These are phyloP conservation scores for Tuber melanosporum DNA, from an alignment of 495 filamentous ascomycete species.

Conservation along the genomic window DNA sequence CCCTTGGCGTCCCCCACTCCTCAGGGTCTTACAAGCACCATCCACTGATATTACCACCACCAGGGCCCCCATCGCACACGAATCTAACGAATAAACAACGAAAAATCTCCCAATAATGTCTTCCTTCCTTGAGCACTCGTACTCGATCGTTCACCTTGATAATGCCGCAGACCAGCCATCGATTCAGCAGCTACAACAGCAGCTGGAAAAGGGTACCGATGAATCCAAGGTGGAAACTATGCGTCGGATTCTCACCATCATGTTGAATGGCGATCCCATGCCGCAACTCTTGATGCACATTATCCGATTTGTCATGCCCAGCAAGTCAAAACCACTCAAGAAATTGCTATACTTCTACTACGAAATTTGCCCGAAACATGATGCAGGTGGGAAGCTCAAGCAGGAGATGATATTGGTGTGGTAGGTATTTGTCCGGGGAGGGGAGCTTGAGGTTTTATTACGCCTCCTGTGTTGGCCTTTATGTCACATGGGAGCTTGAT, in stretches of 20 bases:
- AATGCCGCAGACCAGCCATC: slow-evolving; percentile 88
- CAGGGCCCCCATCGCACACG: background rate
- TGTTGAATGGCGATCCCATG: slow-evolving; percentile 98
- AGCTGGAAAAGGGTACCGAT: slow-evolving; percentile 95
- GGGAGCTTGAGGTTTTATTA: background rate
- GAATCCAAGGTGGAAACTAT: slow-evolving; percentile 97
- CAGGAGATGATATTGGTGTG: slow-evolving; percentile 99
- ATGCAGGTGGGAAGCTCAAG: slow-evolving; percentile 85
- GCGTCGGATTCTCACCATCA: slow-evolving; percentile 92
- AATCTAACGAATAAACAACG: slow-evolving; percentile 3
- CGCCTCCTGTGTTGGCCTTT: background rate
- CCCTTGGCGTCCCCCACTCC: slow-evolving; percentile 17
- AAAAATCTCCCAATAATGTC: slow-evolving; percentile 58
- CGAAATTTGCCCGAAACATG: slow-evolving; percentile 95
- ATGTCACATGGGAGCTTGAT: slow-evolving; percentile 2
- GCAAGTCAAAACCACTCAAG: slow-evolving; percentile 92
- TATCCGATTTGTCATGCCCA: slow-evolving; percentile 98
- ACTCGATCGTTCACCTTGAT: slow-evolving; percentile 92
- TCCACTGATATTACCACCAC: slow-evolving; percentile 15
- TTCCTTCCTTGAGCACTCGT: slow-evolving; percentile 84
- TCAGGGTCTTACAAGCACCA: background rate
- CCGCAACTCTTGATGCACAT: slow-evolving; percentile 96
- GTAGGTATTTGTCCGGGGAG: slow-evolving; percentile 50
- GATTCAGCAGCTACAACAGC: slow-evolving; percentile 79
- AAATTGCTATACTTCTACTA: slow-evolving; percentile 99